These are phyloP conservation scores for Mycena galericulata DNA, from an alignment of 768 basidiomycete genomes.

Conservation along the genomic window DNA sequence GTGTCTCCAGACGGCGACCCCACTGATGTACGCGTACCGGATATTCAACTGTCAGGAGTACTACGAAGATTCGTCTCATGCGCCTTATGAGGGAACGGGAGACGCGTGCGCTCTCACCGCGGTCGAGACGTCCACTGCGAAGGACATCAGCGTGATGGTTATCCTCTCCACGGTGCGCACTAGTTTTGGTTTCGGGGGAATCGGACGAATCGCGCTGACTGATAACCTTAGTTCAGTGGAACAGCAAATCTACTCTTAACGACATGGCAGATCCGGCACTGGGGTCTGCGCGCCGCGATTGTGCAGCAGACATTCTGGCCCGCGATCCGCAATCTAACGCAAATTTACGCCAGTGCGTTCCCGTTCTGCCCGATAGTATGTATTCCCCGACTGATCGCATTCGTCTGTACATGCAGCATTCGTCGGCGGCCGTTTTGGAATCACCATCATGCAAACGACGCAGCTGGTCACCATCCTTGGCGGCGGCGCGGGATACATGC, in stretches of 20 bases:
- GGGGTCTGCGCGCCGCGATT: slow-evolving; percentile 29
- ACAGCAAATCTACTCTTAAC: slow-evolving; percentile 33
- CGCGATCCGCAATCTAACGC: slow-evolving; percentile 28
- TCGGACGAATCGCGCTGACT: background rate
- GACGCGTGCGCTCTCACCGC: slow-evolving; percentile 31
- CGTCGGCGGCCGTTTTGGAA: slow-evolving; percentile 26
- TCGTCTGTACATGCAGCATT: background rate
- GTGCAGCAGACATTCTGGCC: slow-evolving; percentile 35
- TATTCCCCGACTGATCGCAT: background rate
- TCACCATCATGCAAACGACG: too few relatives aligned
- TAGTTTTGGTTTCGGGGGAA: background rate
- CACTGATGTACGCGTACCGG: too few relatives aligned
- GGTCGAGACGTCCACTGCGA: slow-evolving; percentile 25
- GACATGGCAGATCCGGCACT: slow-evolving; percentile 32
- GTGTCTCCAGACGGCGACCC: slow-evolving; percentile 23
- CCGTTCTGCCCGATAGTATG: too few relatives aligned
- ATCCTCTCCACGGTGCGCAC: slow-evolving; percentile 20
- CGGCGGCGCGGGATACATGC: too few relatives aligned
- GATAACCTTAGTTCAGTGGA: slow-evolving; percentile 10
- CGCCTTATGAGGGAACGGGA: slow-evolving; percentile 16
- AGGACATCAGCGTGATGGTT: slow-evolving; percentile 28
- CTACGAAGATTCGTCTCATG: too few relatives aligned
- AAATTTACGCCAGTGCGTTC: slow-evolving; percentile 32
- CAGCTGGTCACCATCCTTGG: too few relatives aligned
- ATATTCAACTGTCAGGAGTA: too few relatives aligned